Conservation (phyloP, 148 eudicot species). For the Silene latifolia region DNA sequence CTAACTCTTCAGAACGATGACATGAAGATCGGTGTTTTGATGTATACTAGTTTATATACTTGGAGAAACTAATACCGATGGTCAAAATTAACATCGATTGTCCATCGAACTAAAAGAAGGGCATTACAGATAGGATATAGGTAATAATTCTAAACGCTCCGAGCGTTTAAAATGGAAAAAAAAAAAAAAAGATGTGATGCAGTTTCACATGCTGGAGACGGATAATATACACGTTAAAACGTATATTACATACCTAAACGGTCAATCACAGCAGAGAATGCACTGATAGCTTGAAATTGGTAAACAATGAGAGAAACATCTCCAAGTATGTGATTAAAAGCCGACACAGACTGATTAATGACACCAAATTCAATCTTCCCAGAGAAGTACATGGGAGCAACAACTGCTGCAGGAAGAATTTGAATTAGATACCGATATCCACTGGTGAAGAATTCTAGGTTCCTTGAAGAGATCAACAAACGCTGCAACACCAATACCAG, state of each 20-base stretch:
- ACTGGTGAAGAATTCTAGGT: conserved; percentile 95
- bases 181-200: background rate
- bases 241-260: conserved; percentile 60
- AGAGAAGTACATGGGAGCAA: conserved; percentile 96
- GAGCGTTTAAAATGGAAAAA: background rate
- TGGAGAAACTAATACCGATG: background rate
- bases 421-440: conserved; percentile 97
- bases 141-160: background rate
- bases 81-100: background rate
- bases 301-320: conserved; percentile 90
- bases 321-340: conserved; percentile 97
- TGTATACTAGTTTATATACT: background rate
- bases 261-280: conserved; percentile 95
- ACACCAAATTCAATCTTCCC: conserved; percentile 99
- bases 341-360: conserved; percentile 93
- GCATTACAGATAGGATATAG: background rate
- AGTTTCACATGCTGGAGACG: background rate
- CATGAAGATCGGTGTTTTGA: background rate
- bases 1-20: background rate
- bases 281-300: conserved; percentile 97
- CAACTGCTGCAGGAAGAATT: conserved; percentile 96
- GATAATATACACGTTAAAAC: background rate
- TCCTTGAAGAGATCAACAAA: conserved; percentile 84
- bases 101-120: background rate
- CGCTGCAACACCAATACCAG: conserved; percentile 49